Percentiles rank a stretch among this genome's conserved stretches.
phyloP scores from a whole-genome alignment of 75 land plant genomes.

The Sequoiadendron giganteum region DNA sequence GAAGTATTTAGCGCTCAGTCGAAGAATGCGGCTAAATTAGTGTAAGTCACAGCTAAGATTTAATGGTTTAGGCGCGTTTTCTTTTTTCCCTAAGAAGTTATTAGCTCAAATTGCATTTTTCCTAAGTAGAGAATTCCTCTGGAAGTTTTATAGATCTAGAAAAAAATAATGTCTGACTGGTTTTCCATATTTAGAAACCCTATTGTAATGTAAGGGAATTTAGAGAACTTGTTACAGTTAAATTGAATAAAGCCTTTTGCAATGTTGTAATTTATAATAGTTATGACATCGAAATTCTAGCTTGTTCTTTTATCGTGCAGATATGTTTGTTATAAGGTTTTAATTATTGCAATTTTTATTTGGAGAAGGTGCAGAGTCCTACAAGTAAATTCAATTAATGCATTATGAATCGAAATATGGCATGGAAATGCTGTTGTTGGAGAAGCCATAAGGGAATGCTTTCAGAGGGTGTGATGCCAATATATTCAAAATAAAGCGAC shows the following conservation, averaged over 20 bases:
- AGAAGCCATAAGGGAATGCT: not conserved
- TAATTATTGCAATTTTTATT: too few relatives aligned
- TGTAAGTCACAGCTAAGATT: not conserved
- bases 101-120: not conserved
- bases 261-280: not conserved
- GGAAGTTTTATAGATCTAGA: not conserved
- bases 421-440: not conserved
- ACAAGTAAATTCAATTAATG: too few relatives aligned
- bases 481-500: not conserved
- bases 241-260: not conserved
- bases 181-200: not conserved
- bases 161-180: not conserved
- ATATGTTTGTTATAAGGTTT: not conserved
- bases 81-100: not conserved
- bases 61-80: too few relatives aligned
- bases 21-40: not conserved
- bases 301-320: not conserved
- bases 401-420: too few relatives aligned
- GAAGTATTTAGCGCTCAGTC: not conserved
- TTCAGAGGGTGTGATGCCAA: not conserved
- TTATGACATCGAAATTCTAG: not conserved
- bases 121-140: too few relatives aligned
- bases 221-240: not conserved
- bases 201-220: not conserved
- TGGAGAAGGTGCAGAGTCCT: too few relatives aligned